phyloP scores from a whole-genome alignment of 257 asterid genomes.

The Oldenlandia corymbosa region DNA sequence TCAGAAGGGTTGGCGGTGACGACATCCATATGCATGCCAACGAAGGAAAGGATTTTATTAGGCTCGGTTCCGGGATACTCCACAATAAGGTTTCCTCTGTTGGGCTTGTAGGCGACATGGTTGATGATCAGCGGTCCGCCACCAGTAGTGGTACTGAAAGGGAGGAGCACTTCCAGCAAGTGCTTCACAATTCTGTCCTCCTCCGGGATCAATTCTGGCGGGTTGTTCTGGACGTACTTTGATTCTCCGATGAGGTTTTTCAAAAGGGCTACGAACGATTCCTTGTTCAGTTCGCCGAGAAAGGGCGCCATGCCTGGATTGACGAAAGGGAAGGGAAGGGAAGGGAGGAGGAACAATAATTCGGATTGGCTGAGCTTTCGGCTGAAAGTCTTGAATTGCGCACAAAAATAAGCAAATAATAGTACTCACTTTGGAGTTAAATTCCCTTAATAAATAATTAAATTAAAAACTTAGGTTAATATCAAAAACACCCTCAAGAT shows the following conservation, averaged over 20 bases:
- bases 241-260: constrained; percentile 84
- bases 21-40: constrained; percentile 99
- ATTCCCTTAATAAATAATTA: no score
- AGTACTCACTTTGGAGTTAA: no score
- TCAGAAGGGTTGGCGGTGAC: constrained; percentile 88
- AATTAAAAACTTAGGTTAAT: no score
- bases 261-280: constrained; percentile 57
- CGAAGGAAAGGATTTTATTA: constrained; percentile 71
- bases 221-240: constrained; percentile 84
- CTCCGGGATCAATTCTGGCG: constrained; percentile 91
- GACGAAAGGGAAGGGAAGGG: not conserved
- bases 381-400: not conserved
- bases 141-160: constrained; percentile 66
- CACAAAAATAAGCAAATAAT: no score
- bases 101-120: constrained; percentile 78
- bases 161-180: constrained; percentile 71
- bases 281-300: constrained; percentile 70
- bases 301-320: constrained; percentile 41
- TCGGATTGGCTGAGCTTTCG: not conserved
- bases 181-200: constrained; percentile 87
- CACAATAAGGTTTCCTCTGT: constrained; percentile 93
- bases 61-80: constrained; percentile 91
- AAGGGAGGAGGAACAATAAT: not conserved
- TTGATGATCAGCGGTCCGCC: constrained; percentile 80
- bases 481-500: no score